Percentiles rank a stretch among this genome's conserved stretches.
Conservation (phyloP, 2,329 filamentous ascomycete species). For the Stagonosporopsis rhizophila region DNA sequence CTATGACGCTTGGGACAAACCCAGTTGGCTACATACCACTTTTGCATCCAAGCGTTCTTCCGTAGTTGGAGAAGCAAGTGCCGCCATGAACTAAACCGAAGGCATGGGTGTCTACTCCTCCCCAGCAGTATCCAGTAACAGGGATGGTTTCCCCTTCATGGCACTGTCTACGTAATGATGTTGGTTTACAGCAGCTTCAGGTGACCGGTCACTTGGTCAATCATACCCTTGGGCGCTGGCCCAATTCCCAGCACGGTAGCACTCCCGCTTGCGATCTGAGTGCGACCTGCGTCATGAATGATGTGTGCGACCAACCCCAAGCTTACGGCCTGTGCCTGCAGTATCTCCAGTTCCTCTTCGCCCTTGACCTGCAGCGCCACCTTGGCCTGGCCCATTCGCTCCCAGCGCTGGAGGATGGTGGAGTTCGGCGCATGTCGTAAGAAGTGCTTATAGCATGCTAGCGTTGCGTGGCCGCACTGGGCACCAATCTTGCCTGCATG, state of each 20-base stretch:
- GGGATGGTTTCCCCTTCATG: not conserved
- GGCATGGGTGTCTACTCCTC: not conserved
- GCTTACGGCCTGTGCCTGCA: constrained; percentile 81
- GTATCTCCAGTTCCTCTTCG: constrained; percentile 77
- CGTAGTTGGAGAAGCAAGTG: not conserved
- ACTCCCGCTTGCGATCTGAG: constrained; percentile 93
- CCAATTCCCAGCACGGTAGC: constrained; percentile 83
- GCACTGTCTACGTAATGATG: too few species aligned
- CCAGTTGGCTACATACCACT: constrained; percentile 73
- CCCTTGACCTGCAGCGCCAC: constrained; percentile 88
- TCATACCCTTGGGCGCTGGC: constrained; percentile 79
- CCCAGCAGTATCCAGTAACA: not conserved
- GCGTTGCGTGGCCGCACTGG: constrained; percentile 93
- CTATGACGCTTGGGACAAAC: constrained; percentile 89
- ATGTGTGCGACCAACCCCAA: constrained; percentile 87
- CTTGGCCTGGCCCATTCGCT: constrained; percentile 86
- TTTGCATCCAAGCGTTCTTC: not conserved
- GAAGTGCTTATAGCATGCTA: constrained; percentile 94
- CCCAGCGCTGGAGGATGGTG: constrained; percentile 80
- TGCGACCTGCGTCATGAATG: constrained; percentile 93
- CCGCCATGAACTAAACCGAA: not conserved
- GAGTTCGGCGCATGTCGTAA: constrained; percentile 62
- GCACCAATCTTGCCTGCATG: constrained; percentile 89
- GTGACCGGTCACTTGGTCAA: constrained; percentile 84
- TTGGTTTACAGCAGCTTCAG: constrained; percentile 75